phyloP scores from a whole-genome alignment of 1,284 basidiomycete genomes.

The Marasmius oreades region DNA sequence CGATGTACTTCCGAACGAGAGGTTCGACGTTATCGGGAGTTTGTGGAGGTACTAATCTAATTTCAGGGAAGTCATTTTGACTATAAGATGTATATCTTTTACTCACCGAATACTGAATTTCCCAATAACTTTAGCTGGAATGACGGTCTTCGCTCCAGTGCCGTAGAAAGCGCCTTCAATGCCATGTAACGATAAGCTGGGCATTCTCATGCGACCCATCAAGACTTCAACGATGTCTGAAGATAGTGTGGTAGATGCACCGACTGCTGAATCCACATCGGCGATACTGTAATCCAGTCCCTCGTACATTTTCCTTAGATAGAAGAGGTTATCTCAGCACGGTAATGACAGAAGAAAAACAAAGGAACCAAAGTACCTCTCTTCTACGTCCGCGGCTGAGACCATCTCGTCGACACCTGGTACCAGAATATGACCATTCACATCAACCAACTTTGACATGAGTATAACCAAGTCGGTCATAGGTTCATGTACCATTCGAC shows the following conservation, averaged over 20 bases:
- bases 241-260: slow-evolving; percentile 74
- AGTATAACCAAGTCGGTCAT: slow-evolving; percentile 79
- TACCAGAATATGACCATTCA: slow-evolving; percentile 82
- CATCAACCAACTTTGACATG: slow-evolving; percentile 86
- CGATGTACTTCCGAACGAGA: slow-evolving; percentile 69
- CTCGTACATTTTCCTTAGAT: slow-evolving; percentile 58
- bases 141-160: slow-evolving; percentile 91
- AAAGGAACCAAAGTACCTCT: slow-evolving; percentile 49
- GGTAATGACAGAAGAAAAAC: not conserved
- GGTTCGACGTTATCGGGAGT: slow-evolving; percentile 74
- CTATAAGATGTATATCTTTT: slow-evolving; percentile 1
- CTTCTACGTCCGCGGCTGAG: slow-evolving; percentile 70
- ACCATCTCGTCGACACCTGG: slow-evolving; percentile 93
- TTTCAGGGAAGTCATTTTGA: not conserved
- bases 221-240: slow-evolving; percentile 82
- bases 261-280: slow-evolving; percentile 82
- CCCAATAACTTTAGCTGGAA: slow-evolving; percentile 85
- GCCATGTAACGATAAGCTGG: slow-evolving; percentile 90
- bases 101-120: slow-evolving; percentile 91
- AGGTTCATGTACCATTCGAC: slow-evolving; percentile 85
- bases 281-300: slow-evolving; percentile 70
- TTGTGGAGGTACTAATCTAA: slow-evolving; percentile 84
- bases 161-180: slow-evolving; percentile 97
- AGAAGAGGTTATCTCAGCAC: not conserved
- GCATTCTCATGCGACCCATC: slow-evolving; percentile 89